Conservation (phyloP, 495 filamentous ascomycete species). For the Daldinia concentrica region DNA sequence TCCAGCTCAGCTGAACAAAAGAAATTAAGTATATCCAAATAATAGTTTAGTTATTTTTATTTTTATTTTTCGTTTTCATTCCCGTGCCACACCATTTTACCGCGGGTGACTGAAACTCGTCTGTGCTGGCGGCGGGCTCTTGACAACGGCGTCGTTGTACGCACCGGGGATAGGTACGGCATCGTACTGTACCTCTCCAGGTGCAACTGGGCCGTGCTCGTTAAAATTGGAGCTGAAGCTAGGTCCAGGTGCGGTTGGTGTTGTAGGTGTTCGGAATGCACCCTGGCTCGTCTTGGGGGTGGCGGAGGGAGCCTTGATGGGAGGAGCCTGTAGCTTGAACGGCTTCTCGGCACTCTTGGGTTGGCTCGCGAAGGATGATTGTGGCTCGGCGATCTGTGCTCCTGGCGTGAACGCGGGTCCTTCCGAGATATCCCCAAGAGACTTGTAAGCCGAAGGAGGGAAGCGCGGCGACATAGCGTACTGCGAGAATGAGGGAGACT, state of each 20-base stretch:
- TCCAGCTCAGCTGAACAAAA: slow-evolving; percentile 48
- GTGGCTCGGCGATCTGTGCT: slow-evolving; percentile 53
- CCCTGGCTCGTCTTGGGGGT: slow-evolving; percentile 72
- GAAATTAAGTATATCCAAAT: slow-evolving; percentile 42
- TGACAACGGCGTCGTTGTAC: slow-evolving; percentile 59
- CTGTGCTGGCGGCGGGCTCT: slow-evolving; percentile 55
- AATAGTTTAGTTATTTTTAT: slow-evolving; percentile 11
- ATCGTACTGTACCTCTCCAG: slow-evolving; percentile 72
- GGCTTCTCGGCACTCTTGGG: slow-evolving; percentile 59
- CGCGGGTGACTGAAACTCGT: slow-evolving; percentile 49
- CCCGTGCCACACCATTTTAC: neutral
- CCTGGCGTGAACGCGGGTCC: slow-evolving; percentile 58
- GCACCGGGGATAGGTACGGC: slow-evolving; percentile 73
- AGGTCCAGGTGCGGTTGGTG: slow-evolving; percentile 36
- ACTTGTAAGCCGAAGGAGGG: slow-evolving; percentile 60
- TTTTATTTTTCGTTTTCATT: slow-evolving; percentile 8
- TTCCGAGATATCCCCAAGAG: slow-evolving; percentile 54
- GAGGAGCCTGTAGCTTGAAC: slow-evolving; percentile 87
- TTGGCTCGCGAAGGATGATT: slow-evolving; percentile 54
- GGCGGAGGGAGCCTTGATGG: slow-evolving; percentile 76
- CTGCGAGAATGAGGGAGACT: slow-evolving; percentile 63
- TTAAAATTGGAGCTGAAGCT: slow-evolving; percentile 42
- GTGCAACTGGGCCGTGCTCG: slow-evolving; percentile 62
- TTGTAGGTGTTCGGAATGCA: slow-evolving; percentile 60
- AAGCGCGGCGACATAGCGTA: slow-evolving; percentile 64